Evolutionary conservation across 495 filamentous ascomycete species (phyloP).

Genomic region (Penicillium dipodomyicola): DNA sequence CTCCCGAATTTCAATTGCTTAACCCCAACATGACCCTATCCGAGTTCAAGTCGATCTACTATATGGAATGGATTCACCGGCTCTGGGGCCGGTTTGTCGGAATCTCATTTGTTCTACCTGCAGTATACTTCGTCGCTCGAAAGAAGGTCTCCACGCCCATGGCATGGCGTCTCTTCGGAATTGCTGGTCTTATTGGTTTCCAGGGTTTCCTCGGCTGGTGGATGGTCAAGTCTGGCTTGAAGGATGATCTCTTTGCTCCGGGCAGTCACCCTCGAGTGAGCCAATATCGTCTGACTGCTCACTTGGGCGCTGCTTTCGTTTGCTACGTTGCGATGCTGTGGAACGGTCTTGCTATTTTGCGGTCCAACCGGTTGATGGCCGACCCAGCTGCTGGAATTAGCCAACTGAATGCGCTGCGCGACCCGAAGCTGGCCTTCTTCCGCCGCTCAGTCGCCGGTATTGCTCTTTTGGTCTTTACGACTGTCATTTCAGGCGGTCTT

Average conservation of each 20-base stretch:
- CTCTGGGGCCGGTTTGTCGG: constrained; percentile 95
- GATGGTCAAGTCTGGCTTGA: constrained; percentile 97
- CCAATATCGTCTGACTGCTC: constrained; percentile 88
- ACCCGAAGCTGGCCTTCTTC: constrained; percentile 67
- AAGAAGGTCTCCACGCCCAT: constrained; percentile 76
- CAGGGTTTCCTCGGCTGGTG: constrained; percentile 97
- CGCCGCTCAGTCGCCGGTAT: constrained; percentile 71
- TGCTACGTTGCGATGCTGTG: constrained; percentile 94
- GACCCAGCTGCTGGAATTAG: constrained; percentile 56
- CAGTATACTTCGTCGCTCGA: constrained; percentile 81
- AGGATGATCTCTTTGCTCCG: constrained; percentile 89
- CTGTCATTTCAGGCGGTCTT: constrained; percentile 87
- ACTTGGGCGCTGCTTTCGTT: constrained; percentile 83
- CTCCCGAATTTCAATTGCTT: constrained; percentile 85
- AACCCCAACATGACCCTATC: constrained; percentile 87
- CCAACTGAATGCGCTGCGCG: constrained; percentile 55
- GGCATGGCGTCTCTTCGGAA: constrained; percentile 73
- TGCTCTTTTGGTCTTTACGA: constrained; percentile 74
- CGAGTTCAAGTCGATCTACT: constrained; percentile 98
- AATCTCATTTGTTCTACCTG: constrained; percentile 81
- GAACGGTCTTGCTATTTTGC: constrained; percentile 82
- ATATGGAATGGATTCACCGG: constrained; percentile 98
- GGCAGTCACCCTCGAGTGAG: constrained; percentile 88
- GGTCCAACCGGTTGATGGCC: constrained; percentile 64
- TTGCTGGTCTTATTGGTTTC: constrained; percentile 85